These are phyloP conservation scores for Leptodermis oblonga DNA, from an alignment of 257 asterid genomes.

Conservation along the genomic window DNA sequence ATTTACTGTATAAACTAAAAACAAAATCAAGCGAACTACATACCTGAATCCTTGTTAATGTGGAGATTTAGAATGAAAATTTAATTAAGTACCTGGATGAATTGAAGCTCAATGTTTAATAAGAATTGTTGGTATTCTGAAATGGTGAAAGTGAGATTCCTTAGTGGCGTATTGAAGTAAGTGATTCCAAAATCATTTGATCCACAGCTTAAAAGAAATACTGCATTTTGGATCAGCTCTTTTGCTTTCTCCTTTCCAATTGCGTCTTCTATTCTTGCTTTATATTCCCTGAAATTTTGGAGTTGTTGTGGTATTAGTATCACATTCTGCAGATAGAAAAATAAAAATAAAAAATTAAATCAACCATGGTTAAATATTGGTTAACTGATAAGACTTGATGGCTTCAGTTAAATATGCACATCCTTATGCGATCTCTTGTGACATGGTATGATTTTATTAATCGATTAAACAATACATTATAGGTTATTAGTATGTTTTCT, in stretches of 20 bases:
- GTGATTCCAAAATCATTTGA: too few species aligned
- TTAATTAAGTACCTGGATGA: too few species aligned
- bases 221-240: conserved; percentile 31
- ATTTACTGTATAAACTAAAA: too few species aligned
- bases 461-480: too few species aligned
- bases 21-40: too few species aligned
- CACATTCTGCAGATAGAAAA: conserved; percentile 35
- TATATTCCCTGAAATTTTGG: conserved; percentile 41
- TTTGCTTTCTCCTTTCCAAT: conserved; percentile 43
- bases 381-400: too few species aligned
- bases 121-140: conserved; percentile 36
- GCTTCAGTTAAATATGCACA: too few species aligned
- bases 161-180: conserved; percentile 34
- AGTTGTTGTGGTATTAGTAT: conserved; percentile 42
- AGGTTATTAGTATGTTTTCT: too few species aligned
- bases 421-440: too few species aligned
- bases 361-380: too few species aligned
- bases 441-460: too few species aligned
- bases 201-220: conserved; percentile 43
- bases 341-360: too few species aligned
- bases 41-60: background rate
- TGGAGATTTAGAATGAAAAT: conserved; percentile 11
- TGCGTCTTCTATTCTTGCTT: conserved; percentile 34
- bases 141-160: conserved; percentile 31
- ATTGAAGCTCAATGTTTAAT: conserved; percentile 27